Percentiles rank a stretch among this genome's conserved stretches.
These are phyloP conservation scores for Kalanchoe fedtschenkoi DNA, from an alignment of 164 flowering plant genomes.

Conservation along the genomic window DNA sequence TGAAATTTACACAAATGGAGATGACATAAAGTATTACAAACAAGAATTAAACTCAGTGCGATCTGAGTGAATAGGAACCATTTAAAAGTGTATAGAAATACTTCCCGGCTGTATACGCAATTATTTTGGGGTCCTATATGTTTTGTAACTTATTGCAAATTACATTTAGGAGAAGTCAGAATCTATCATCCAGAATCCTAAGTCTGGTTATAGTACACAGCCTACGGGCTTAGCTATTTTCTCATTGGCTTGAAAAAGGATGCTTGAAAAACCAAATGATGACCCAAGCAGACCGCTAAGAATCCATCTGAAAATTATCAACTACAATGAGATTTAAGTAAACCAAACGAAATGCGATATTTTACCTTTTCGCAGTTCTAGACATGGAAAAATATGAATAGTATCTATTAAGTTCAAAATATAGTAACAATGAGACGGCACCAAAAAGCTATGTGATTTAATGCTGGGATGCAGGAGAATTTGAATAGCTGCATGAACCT, in stretches of 20 bases:
- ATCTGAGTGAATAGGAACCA: background rate
- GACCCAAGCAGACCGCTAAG: no score
- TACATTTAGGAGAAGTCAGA: background rate
- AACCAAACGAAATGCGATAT: no score
- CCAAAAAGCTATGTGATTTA: no score
- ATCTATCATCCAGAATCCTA: background rate
- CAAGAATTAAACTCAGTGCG: background rate
- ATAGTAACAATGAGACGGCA: no score
- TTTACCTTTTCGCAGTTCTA: no score
- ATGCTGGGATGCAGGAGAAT: background rate
- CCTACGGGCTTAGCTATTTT: background rate
- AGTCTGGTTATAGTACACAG: background rate
- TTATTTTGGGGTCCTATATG: background rate
- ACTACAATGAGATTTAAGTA: no score
- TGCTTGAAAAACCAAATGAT: no score
- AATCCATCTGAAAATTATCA: no score
- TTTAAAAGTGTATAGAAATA: background rate
- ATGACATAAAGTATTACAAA: slow-evolving; percentile 4
- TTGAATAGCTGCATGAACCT: slow-evolving; percentile 40
- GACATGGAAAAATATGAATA: no score
- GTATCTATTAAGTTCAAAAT: background rate
- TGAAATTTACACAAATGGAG: slow-evolving; percentile 9
- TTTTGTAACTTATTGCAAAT: background rate
- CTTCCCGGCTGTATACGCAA: background rate
- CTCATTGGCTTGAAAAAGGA: background rate